Evolutionary conservation across 441 rosid genomes (phyloP), one percentile per base, ranked within the genome.

Genomic region (Metrosideros polymorpha): DNA sequence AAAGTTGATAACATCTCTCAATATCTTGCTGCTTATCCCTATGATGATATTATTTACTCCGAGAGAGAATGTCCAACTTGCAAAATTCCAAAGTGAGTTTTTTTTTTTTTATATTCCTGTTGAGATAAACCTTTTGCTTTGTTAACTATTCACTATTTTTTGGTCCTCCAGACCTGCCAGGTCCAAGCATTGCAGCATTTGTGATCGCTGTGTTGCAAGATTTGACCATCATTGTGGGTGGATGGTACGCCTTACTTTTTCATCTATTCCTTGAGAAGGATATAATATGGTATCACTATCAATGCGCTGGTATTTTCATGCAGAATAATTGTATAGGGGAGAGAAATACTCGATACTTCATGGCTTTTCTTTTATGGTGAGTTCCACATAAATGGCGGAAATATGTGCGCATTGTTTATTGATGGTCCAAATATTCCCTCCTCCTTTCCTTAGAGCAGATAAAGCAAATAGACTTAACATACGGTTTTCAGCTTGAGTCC

Each of bases 191-290:
- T 97, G 99, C 91, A 93, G 99, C 92, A 92, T 97, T 88, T 97
- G 98, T 83, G 90, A 93, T 90, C 94, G 95, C 27, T 96, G 98
- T 92, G 96, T 96, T 45, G 99, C 99, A 66, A 95, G 99, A 54
- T 97, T 96, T 90, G 99, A 95, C 85, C 99, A 96, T 93, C 99
- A 97, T 84, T 97, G 99, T 89, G 93, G 96, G 47, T 95, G 98
- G 98, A 94, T 95, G 96, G 98, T 95, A 84, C 4, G 93, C 84
- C 84, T 84, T 30, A 83, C 85, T 59, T 22, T 82, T 53, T 54
- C 22, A 22, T 39, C 39, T 71, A 71, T 71, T 71, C 2, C 47
- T 71, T 12, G 79, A 39, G 79, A 71, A 39, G 79, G n/a, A 39
- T 71, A 22, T 71, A 71, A 35, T 71, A 39, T 71, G 79, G 17